Evolutionary conservation across 2,329 filamentous ascomycete species (phyloP).

Genomic region (Penicillium sp.): DNA sequence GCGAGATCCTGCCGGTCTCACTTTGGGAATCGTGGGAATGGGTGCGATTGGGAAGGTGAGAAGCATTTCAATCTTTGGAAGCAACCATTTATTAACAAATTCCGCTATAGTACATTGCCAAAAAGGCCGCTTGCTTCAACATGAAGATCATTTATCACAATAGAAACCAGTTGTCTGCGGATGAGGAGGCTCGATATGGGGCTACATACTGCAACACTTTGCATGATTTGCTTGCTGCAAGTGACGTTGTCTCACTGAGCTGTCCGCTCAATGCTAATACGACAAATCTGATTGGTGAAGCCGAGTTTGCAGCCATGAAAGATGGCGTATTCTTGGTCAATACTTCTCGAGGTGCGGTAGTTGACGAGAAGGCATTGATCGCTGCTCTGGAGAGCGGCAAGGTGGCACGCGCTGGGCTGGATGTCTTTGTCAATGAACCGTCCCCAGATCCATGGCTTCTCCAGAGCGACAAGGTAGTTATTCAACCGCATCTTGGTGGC

Average conservation of each 20-base stretch:
- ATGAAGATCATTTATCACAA: slow-evolving; percentile 49
- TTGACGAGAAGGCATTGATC: slow-evolving; percentile 48
- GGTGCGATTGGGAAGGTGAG: slow-evolving; percentile 48
- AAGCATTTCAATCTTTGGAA: neutral
- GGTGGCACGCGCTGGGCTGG: slow-evolving; percentile 47
- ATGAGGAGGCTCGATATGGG: slow-evolving; percentile 34
- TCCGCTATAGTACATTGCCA: slow-evolving; percentile 35
- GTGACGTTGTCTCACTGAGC: slow-evolving; percentile 50
- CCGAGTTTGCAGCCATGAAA: slow-evolving; percentile 48
- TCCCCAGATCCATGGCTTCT: slow-evolving; percentile 43
- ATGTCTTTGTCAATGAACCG: slow-evolving; percentile 51
- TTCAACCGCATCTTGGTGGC: slow-evolving; percentile 50
- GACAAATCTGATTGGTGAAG: slow-evolving; percentile 39
- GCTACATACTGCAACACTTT: slow-evolving; percentile 41
- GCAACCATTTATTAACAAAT: neutral
- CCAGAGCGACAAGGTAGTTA: slow-evolving; percentile 42
- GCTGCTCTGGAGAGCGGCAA: slow-evolving; percentile 47
- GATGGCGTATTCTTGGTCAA: slow-evolving; percentile 49
- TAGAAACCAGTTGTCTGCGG: slow-evolving; percentile 34
- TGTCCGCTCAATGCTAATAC: slow-evolving; percentile 49
- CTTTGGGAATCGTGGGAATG: slow-evolving; percentile 52
- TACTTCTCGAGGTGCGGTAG: slow-evolving; percentile 47
- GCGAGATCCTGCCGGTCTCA: slow-evolving; percentile 47
- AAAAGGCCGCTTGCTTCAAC: slow-evolving; percentile 44
- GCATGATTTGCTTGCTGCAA: slow-evolving; percentile 40